Evolutionary conservation across 208 protist genomes (phyloP), one percentile per base, ranked within the genome.

Genomic region (Sergeia podlipaevii): DNA sequence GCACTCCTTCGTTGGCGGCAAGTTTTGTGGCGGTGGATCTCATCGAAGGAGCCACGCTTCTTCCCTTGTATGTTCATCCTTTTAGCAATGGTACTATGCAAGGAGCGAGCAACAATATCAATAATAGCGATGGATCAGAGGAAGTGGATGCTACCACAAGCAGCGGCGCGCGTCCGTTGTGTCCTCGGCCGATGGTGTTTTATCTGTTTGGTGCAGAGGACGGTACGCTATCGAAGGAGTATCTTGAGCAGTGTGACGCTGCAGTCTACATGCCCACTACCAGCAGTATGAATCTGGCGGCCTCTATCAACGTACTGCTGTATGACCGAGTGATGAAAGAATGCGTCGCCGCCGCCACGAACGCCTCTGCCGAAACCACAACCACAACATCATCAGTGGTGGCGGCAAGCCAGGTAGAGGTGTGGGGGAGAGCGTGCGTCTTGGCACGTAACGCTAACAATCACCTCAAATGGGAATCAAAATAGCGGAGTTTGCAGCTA

Each of bases 161-260:
- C 32, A n/a, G 18, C 55, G 30, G 1, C 21, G 28, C 27, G 17
- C 21, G 47, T 41, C n/a, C 48, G 50, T 17, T 24, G 44, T 28
- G 26, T 7, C 7, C 0, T 13, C 20, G 30, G 4, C 50, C 70
- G 32, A 46, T 88, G 43, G 74, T 85, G 18, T 65, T 85, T 21
- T 91, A 91, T 49, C 47, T 91, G 2, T 78, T 91, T 43, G 79
- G 79, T 15, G 56, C 83, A 0, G 79, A 91, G 43, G 83, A 88
- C 55, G 62, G 70, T 11, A 74, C 79, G 4, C 56, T 88, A 32
- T 72, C 73, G 7, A 39, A 65, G 15, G 38, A 53, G 13, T 52
- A 68, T 32, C 7, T 91, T 10, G 42, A 34, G 7, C 77, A 70
- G 23, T 83, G 77, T 38, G 49, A 87, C 29, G 64, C 66, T n/a